Base-by-base conservation (phyloP, 108 stramenopile species). In the Cyclotella atomus region DNA sequence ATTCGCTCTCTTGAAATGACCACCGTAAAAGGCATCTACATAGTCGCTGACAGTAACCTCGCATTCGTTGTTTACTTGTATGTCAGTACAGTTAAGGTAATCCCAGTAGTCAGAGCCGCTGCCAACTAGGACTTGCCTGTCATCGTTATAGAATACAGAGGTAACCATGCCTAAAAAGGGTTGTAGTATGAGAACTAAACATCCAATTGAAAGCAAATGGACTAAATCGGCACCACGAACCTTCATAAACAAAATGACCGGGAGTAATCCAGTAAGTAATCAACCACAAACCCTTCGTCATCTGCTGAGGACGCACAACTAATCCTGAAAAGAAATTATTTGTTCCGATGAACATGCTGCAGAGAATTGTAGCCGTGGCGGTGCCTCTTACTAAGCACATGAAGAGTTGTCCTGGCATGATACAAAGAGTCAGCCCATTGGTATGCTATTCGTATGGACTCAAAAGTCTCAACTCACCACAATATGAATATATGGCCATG, bases 201-300 rank as follows among this genome's bases (percentile, higher is more conserved):
- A n/a, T 15, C 10, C 3, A 9, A 3, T 4, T 17, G 47, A 15
- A 19, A n/a, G n/a, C n/a, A 49, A 15, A 49, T 19, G 47, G 19
- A n/a, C 19, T 4, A 49, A 49, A 19, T 15, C 3, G 19, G n/a
- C n/a, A n/a, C n/a, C n/a, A 49, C 47, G 10, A 19, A 19, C 89
- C 91, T 63, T 92, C 89, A 61, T 86, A 89, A 4, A 92, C 89
- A 63, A 86, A 92, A 55, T 90, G 91, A 15, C 91, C 89, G 46
- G 89, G 91, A 19, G 70, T 84, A 0, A 90, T 86, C 73, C 81
- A 89, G 35, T 89, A 92, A 0, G 91, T 72, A 1, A 73, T 23
- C 3, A 55, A 45, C 71, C 71, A 81, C 30, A 81, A 63, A 35
- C 75, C 75, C 52, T 50, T 29, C 54, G 53, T 74, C 72, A 79